Percentiles rank a stretch among this genome's conserved stretches.
Conservation (phyloP, 106 monocot species). For the Agapanthus africanus region DNA sequence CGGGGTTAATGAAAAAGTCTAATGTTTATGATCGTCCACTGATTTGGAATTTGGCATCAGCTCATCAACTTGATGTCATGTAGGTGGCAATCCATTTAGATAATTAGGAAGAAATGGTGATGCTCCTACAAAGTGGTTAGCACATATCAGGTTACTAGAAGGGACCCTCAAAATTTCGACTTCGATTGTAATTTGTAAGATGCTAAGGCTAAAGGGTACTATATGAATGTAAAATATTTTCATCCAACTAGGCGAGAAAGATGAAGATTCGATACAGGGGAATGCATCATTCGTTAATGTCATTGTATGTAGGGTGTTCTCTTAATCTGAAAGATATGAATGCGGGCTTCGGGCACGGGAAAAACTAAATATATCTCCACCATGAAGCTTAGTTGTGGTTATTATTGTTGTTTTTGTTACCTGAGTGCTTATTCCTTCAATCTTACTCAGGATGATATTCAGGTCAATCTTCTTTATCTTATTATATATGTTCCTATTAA, state of each 20-base stretch:
- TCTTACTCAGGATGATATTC: no score
- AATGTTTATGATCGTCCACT: neutral
- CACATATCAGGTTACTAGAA: neutral
- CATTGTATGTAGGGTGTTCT: neutral
- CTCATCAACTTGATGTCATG: neutral
- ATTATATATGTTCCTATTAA: no score
- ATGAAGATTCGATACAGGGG: no score
- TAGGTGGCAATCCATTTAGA: neutral
- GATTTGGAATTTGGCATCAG: neutral
- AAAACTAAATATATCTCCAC: no score
- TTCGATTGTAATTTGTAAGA: neutral
- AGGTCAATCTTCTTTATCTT: no score
- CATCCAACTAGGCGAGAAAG: neutral
- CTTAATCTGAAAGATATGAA: neutral
- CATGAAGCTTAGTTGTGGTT: no score
- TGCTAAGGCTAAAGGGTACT: neutral
- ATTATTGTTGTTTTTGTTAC: no score
- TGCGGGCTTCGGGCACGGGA: no score
- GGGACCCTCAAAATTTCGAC: neutral
- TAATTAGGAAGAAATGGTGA: neutral
- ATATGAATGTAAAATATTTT: neutral
- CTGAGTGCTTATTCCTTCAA: no score
- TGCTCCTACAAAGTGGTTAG: neutral
- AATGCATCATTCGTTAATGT: no score
- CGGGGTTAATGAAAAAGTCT: neutral